Evolutionary conservation across 192 early-diverging fungal genomes (phyloP).

Genomic region (Chytriomyces hyalinus): DNA sequence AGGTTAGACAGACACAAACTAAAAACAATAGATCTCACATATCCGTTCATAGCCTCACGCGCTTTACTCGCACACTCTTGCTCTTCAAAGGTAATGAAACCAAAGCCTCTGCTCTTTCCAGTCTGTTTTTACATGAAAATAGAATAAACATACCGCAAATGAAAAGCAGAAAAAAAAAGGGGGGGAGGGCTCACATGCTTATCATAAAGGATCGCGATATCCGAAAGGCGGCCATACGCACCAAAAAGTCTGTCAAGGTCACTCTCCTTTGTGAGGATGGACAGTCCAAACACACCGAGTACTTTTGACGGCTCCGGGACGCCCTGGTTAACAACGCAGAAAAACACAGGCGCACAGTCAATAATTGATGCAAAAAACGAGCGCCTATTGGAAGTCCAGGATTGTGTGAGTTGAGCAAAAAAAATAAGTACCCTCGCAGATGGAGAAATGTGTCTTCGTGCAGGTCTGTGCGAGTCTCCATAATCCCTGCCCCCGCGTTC

Average conservation of each 20-base stretch:
- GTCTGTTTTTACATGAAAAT: slow-evolving; percentile 32
- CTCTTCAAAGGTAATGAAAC: slow-evolving; percentile 65
- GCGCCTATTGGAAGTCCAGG: background rate
- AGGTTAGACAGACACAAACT: slow-evolving; percentile 15
- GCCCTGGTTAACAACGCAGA: background rate
- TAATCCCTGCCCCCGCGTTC: slow-evolving; percentile 12
- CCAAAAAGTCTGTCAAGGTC: slow-evolving; percentile 68
- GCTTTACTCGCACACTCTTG: slow-evolving; percentile 60
- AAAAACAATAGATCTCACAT: slow-evolving; percentile 42
- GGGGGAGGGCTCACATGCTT: slow-evolving; percentile 30
- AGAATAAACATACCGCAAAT: background rate
- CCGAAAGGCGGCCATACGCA: slow-evolving; percentile 62
- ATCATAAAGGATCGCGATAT: slow-evolving; percentile 68
- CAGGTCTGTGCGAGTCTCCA: background rate
- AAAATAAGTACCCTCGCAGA: background rate
- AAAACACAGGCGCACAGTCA: too few species aligned
- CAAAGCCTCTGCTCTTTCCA: slow-evolving; percentile 70
- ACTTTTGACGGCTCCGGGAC: slow-evolving; percentile 51
- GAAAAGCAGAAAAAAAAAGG: background rate
- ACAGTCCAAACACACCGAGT: slow-evolving; percentile 75
- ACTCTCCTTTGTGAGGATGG: slow-evolving; percentile 59
- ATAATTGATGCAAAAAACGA: background rate
- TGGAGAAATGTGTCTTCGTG: slow-evolving; percentile 11
- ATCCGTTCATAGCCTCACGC: slow-evolving; percentile 63
- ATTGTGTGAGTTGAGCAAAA: too few species aligned